These are phyloP conservation scores for Ascochyta lentis DNA, from an alignment of 2,329 filamentous ascomycete genomes.

Conservation along the genomic window DNA sequence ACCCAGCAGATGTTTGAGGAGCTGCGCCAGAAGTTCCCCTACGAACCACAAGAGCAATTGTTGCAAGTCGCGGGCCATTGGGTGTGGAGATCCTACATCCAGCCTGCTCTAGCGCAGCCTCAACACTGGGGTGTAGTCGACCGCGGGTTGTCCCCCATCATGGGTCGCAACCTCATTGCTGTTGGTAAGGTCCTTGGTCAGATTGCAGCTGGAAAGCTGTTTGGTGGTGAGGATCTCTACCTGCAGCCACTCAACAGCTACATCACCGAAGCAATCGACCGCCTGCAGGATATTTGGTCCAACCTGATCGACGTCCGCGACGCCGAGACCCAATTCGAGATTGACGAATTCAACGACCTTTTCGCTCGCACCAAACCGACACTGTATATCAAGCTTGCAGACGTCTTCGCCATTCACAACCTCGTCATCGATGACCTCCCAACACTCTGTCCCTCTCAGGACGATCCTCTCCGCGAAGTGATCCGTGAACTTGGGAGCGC, in stretches of 20 bases:
- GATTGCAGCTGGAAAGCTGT: constrained; percentile 84
- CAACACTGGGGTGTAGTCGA: constrained; percentile 94
- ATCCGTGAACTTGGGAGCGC: constrained; percentile 93
- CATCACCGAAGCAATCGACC: constrained; percentile 81
- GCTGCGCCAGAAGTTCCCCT: constrained; percentile 77
- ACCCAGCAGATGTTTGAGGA: constrained; percentile 84
- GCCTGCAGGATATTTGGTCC: constrained; percentile 76
- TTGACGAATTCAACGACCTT: constrained; percentile 98
- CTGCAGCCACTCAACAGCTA: constrained; percentile 94
- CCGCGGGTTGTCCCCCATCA: constrained; percentile 83
- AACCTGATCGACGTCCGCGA: constrained; percentile 83
- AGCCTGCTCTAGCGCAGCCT: constrained; percentile 85
- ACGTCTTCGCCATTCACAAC: constrained; percentile 95
- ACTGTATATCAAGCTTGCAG: constrained; percentile 98
- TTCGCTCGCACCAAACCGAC: constrained; percentile 97
- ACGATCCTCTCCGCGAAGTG: constrained; percentile 89
- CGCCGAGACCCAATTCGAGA: constrained; percentile 91
- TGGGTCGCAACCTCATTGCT: constrained; percentile 90
- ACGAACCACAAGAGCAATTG: constrained; percentile 77
- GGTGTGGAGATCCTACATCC: constrained; percentile 93
- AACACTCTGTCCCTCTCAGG: constrained; percentile 76
- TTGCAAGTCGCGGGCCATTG: constrained; percentile 87
- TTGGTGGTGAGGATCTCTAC: constrained; percentile 94
- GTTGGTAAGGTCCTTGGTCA: constrained; percentile 92
- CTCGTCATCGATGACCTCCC: constrained; percentile 81